Evolutionary conservation across 495 filamentous ascomycete genomes (phyloP), one percentile per base, ranked within the genome.

Genomic region (Xylaria longipes): DNA sequence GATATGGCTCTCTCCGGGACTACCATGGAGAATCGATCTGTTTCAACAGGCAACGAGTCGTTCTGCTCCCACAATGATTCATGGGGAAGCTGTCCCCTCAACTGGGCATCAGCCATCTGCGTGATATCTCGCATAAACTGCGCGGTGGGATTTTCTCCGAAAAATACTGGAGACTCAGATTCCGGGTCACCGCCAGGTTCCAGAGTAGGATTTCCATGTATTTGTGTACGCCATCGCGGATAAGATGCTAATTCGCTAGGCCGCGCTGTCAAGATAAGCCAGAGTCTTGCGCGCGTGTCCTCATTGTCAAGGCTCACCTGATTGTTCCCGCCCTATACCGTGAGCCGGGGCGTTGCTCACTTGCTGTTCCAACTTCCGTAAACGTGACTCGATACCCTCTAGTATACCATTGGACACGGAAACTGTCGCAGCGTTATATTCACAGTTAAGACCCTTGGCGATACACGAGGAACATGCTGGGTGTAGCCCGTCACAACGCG

Each of bases 81-180:
- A 31, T 56, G 14, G 52, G 27, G 52, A 31, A 56, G 52, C 27
- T 29, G 25, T 31, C 27, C 14, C 52, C 27, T 56, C 14, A 27
- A 56, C 17, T 31, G 52, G 27, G 52, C 12, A 31, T 56, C 27
- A 31, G 52, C 52, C 25, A 56, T 31, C 14, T 31, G 27, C 27
- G 52, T 56, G 27, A 56, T 56, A 4, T 56, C 52, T 29, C 52
- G 52, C 27, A 56, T 56, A 6, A 56, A 56, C 52, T 56, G 52
- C 15, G 27, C 12, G 1, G 52, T 56, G 6, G 52, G 52, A 17
- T 29, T 56, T 31, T 31, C 52, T 56, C 52, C 52, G 27, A 31
- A 29, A 31, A 56, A 56, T 29, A 31, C 52, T 31, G 52, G 6
- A 56, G 27, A 17, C 52, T 56, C 52, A 7, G 52, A 31, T 56